Evolutionary conservation across 306 rosid species (phyloP).

Genomic region (Delonix regia): DNA sequence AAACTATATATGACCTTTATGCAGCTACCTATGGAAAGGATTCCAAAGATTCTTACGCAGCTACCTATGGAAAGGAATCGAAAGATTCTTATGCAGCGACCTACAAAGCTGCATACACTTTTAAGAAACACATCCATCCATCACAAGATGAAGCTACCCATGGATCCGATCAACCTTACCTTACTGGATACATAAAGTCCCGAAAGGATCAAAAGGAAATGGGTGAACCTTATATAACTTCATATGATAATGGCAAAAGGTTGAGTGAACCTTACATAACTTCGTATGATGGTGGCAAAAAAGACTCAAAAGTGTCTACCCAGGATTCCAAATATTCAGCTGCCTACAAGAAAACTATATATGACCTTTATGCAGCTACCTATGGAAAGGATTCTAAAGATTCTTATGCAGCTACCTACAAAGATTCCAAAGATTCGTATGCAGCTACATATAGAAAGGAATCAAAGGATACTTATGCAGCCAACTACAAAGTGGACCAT

Average conservation of each 20-base stretch:
- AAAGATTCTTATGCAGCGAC: too few species aligned
- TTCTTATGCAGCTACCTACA: slow-evolving; percentile 5
- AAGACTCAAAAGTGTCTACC: not conserved
- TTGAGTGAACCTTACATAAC: not conserved
- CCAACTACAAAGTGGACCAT: slow-evolving; percentile 36
- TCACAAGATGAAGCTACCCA: not conserved
- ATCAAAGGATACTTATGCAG: not conserved
- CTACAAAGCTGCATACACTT: not conserved
- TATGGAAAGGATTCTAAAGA: slow-evolving; percentile 4
- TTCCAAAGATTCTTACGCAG: not conserved
- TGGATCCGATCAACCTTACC: not conserved
- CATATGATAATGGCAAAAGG: not conserved
- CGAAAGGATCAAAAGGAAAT: not conserved
- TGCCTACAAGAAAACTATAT: too few species aligned
- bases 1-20: too few species aligned
- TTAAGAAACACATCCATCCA: too few species aligned
- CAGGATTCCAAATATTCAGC: not conserved
- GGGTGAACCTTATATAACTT: not conserved
- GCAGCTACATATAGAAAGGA: not conserved
- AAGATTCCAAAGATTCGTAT: not conserved
- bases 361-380: not conserved
- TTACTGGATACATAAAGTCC: not conserved
- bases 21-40: not conserved
- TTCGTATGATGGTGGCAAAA: not conserved
- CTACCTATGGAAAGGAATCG: not conserved